phyloP scores from a whole-genome alignment of 495 filamentous ascomycete genomes.

The Sordaria brevicollis region DNA sequence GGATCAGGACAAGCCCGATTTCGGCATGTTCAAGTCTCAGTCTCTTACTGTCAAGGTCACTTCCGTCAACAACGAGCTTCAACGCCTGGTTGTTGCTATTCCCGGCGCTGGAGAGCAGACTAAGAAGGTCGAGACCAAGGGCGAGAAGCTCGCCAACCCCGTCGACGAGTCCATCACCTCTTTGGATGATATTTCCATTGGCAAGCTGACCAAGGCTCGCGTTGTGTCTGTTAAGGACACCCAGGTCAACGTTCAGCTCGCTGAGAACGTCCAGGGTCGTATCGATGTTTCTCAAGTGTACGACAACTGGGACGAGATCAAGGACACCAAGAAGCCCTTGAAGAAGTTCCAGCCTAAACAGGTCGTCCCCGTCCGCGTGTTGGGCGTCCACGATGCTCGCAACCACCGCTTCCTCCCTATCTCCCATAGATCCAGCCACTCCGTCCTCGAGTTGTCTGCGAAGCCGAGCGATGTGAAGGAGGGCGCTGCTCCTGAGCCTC shows the following conservation, averaged over 20 bases:
- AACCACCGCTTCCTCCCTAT: constrained; percentile 91
- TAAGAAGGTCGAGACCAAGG: constrained; percentile 10
- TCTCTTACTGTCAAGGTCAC: constrained; percentile 59
- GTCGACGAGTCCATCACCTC: constrained; percentile 56
- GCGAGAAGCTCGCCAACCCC: constrained; percentile 40
- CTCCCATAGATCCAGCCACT: constrained; percentile 66
- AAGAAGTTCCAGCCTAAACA: constrained; percentile 59
- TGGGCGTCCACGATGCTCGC: constrained; percentile 81
- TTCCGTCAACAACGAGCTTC: constrained; percentile 47
- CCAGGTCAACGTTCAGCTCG: constrained; percentile 82
- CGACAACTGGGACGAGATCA: constrained; percentile 76
- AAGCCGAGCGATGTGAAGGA: constrained; percentile 57
- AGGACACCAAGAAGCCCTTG: constrained; percentile 69
- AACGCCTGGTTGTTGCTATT: constrained; percentile 30
- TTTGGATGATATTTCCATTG: constrained; percentile 60
- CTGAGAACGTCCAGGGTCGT: constrained; percentile 82
- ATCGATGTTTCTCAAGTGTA: constrained; percentile 85
- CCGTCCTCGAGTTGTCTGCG: constrained; percentile 82
- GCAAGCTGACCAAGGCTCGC: constrained; percentile 66
- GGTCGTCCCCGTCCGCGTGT: constrained; percentile 59
- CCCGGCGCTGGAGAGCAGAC: constrained; percentile 15
- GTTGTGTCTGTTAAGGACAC: constrained; percentile 75
- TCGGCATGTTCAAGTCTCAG: constrained; percentile 64
- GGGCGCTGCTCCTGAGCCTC: constrained; percentile 29
- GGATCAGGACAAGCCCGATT: constrained; percentile 52